Percentiles rank a stretch among this genome's conserved stretches.
Evolutionary conservation across 169 alveolate species (phyloP).

Genomic region (Cyclospora cayetanensis): DNA sequence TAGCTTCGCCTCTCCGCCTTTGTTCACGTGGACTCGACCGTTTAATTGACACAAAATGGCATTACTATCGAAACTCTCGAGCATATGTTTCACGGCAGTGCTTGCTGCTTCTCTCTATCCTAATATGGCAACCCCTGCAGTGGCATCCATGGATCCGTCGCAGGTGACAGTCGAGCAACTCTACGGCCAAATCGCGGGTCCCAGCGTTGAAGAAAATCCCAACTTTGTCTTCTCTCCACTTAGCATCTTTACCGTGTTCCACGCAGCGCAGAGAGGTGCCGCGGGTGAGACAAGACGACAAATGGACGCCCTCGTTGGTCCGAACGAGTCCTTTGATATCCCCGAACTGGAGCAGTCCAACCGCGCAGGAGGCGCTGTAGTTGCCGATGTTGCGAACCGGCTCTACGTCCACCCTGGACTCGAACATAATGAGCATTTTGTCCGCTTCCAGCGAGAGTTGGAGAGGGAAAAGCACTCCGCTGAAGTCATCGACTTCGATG

Average conservation of each 20-base stretch:
- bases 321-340: neutral
- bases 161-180: constrained; percentile 17
- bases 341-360: constrained; percentile 43
- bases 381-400: constrained; percentile 42
- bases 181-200: constrained; percentile 44
- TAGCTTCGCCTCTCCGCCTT: too few species aligned
- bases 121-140: neutral
- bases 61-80: neutral
- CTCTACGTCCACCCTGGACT: constrained; percentile 55
- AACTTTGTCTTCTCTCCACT: constrained; percentile 67
- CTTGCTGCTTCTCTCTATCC: neutral
- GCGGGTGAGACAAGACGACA: constrained; percentile 43
- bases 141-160: constrained; percentile 18
- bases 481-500: neutral
- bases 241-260: constrained; percentile 53
- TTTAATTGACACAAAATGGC: constrained; percentile 5
- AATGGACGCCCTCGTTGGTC: constrained; percentile 63
- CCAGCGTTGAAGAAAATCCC: constrained; percentile 24
- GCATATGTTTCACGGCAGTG: neutral
- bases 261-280: constrained; percentile 58
- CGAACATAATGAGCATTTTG: constrained; percentile 32
- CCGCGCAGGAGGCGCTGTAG: constrained; percentile 3
- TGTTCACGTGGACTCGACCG: too few species aligned
- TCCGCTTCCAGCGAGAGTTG: neutral
- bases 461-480: constrained; percentile 31